Evolutionary conservation across 345 rosid species (phyloP), one percentile per base, ranked within the genome.

Genomic region (Camelina hispida): DNA sequence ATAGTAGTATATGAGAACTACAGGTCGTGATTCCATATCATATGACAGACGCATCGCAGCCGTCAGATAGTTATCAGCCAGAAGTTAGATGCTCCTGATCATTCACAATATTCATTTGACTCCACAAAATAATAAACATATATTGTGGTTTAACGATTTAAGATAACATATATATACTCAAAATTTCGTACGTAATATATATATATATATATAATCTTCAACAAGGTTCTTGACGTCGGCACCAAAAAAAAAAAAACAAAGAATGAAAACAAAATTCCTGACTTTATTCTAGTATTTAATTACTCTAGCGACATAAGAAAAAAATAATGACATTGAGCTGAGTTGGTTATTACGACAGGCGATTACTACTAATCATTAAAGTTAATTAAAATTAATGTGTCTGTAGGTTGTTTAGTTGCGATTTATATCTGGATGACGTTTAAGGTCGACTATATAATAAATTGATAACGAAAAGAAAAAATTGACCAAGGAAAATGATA

Each of bases 241-340:
- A 70, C 15, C 8, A 44, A 44, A 17, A 12, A 13, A 44, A 13
- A 16, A 13, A 8, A 16, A 13, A 9, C 0, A 23, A 68, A 14
- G 7, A 34, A 68, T 15, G 35, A 30, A 58, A n/a, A 61, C 17
- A 37, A 48, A 60, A 22, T 23, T 67, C 38, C 11, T 17, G 34
- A 69, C 11, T 42, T 12, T 69, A 25, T 55, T 12, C 13, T 15
- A n/a, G n/a, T n/a, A 69, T 55, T 56, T 12, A 67, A 67, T 14
- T 38, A 37, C 6, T 67, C 10, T 67, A 37, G 18, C 48, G 1
- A 9, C 47, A 8, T 18, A 37, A 51, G 14, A 4, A 51, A 18
- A 4, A 50, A 48, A 5, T 25, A 13, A 54, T 77, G 75, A 76
- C 80, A 62, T 69, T 48, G 43, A 55, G 80, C 75, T 69, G 80